Evolutionary conservation across 441 rosid genomes (phyloP).

Genomic region (Mallotus repandus): DNA sequence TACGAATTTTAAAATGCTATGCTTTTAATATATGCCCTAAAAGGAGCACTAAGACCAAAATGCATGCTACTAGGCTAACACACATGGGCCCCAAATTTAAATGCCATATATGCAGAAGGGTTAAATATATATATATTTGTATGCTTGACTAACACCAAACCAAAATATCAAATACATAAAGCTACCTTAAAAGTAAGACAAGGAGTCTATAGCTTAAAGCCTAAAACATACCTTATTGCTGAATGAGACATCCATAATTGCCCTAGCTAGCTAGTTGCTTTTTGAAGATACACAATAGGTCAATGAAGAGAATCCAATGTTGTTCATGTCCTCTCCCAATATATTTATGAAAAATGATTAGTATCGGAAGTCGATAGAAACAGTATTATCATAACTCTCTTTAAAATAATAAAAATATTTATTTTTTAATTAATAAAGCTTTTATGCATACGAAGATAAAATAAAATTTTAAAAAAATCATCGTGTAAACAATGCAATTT

Average conservation of each 20-base stretch:
- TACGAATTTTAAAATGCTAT: background rate
- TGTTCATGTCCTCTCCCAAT: background rate
- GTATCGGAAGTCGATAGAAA: too few relatives aligned
- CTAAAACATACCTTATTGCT: constrained; percentile 10
- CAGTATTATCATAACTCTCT: too few relatives aligned
- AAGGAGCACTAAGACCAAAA: constrained; percentile 1
- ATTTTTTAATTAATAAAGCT: background rate
- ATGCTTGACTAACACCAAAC: background rate
- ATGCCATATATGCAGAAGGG: constrained; percentile 1
- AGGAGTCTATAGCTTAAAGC: constrained; percentile 29
- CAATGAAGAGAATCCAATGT: constrained; percentile 39
- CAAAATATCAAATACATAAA: constrained; percentile 13
- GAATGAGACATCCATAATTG: constrained; percentile 19
- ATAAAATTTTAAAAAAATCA: too few relatives aligned
- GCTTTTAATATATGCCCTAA: background rate
- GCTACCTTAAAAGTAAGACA: constrained; percentile 28
- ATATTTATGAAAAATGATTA: too few relatives aligned
- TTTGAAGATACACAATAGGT: constrained; percentile 17
- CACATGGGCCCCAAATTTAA: constrained; percentile 15
- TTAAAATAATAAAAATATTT: too few relatives aligned
- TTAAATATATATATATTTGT: background rate
- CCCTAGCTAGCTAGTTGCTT: constrained; percentile 17
- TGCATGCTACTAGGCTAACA: constrained; percentile 18
- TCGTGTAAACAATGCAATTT: too few relatives aligned
- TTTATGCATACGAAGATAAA: background rate